Conservation (phyloP, 225 moss, liverwort and hornwort genomes). For the Pseudisothecium myosuroides region DNA sequence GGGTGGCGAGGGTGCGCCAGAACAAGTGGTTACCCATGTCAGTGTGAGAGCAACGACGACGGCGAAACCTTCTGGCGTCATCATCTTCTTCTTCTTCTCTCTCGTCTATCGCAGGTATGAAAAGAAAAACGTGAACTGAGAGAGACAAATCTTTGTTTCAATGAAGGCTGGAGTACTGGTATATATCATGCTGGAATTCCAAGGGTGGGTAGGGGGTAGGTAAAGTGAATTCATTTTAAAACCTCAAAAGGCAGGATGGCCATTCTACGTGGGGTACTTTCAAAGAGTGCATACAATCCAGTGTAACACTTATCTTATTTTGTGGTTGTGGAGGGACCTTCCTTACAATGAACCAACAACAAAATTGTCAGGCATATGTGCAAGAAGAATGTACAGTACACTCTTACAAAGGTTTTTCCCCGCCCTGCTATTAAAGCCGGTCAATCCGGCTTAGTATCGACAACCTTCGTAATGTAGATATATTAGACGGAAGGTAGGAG, state of each 20-base stretch:
- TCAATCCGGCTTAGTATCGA: not conserved
- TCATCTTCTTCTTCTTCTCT: not conserved
- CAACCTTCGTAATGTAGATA: not conserved
- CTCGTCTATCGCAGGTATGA: not conserved
- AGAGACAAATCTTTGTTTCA: not conserved
- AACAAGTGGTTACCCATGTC: not conserved
- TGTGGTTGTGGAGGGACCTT: not conserved
- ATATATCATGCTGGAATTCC: not conserved
- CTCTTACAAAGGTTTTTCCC: not conserved
- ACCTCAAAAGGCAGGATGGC: not conserved
- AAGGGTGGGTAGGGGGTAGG: constrained; percentile 24
- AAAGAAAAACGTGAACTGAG: not conserved
- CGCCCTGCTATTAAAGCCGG: not conserved
- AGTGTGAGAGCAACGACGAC: not conserved
- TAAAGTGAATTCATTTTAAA: not conserved
- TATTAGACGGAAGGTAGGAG: not conserved
- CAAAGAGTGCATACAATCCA: not conserved
- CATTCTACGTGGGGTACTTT: not conserved
- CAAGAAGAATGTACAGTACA: not conserved
- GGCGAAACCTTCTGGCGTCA: not conserved
- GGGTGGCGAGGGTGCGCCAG: not conserved
- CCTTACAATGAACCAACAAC: not conserved
- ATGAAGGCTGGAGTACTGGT: not conserved
- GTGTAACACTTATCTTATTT: not conserved
- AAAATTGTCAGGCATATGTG: too few relatives aligned